Evolutionary conservation across 169 alveolate genomes (phyloP).

Genomic region (Eimeria acervulina): DNA sequence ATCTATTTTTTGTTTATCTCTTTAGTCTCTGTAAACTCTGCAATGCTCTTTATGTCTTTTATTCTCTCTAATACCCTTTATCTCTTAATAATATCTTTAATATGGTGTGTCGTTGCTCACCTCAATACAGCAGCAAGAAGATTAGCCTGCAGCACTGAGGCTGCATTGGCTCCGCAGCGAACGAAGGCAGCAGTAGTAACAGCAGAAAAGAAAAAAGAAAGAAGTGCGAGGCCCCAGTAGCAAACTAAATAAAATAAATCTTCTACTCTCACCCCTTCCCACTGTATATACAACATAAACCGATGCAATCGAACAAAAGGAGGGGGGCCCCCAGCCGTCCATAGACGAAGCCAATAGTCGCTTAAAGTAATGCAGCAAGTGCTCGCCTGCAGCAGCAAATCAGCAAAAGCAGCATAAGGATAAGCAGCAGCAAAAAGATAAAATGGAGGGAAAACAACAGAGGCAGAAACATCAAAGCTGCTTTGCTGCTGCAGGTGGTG

Average conservation of each 20-base stretch:
- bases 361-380: constrained; percentile 24
- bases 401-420: constrained; percentile 14
- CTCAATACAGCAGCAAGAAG: constrained; percentile 38
- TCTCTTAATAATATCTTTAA: no score
- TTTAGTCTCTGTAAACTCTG: no score
- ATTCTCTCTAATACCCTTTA: no score
- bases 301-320: not conserved
- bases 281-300: not conserved
- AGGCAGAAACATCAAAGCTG: not conserved
- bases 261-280: not conserved
- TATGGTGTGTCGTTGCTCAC: not conserved
- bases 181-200: constrained; percentile 40
- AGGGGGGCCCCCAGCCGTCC: constrained; percentile 57
- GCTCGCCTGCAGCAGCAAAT: constrained; percentile 49
- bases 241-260: constrained; percentile 21
- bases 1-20: no score
- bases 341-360: constrained; percentile 54
- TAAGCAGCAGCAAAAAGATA: not conserved
- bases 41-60: no score
- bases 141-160: constrained; percentile 50
- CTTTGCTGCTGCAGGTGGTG: not conserved
- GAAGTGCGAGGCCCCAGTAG: constrained; percentile 30
- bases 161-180: constrained; percentile 38
- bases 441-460: not conserved
- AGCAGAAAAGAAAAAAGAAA: constrained; percentile 12